phyloP scores from a whole-genome alignment of 306 rosid genomes.

The Cucumis cinereus region DNA sequence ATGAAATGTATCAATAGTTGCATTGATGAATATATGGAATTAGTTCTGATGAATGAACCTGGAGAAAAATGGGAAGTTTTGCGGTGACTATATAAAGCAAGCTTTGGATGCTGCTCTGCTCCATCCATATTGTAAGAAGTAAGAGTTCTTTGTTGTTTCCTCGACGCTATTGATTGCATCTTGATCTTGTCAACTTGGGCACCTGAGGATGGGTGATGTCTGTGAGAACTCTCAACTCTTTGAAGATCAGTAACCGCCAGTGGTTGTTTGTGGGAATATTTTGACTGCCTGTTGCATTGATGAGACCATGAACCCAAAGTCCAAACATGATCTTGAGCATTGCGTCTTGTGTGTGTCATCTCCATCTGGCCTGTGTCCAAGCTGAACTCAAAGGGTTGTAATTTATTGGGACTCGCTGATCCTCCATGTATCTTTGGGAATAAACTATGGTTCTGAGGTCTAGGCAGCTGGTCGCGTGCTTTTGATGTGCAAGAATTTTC shows the following conservation, averaged over 20 bases:
- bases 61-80: constrained; percentile 20
- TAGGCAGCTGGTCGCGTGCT: neutral
- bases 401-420: neutral
- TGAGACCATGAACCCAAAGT: constrained; percentile 22
- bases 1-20: neutral
- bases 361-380: constrained; percentile 8
- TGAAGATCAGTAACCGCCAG: constrained; percentile 10
- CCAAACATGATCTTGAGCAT: constrained; percentile 20
- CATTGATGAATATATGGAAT: neutral
- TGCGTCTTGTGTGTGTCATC: constrained; percentile 31
- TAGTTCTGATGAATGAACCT: neutral
- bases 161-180: constrained; percentile 16
- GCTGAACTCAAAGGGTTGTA: constrained; percentile 9
- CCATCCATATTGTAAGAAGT: constrained; percentile 17
- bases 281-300: constrained; percentile 11
- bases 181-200: constrained; percentile 24
- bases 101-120: constrained; percentile 12
- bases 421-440: neutral
- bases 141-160: constrained; percentile 26
- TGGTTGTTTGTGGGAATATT: constrained; percentile 14
- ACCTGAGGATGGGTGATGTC: constrained; percentile 25
- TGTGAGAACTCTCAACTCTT: constrained; percentile 16
- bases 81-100: constrained; percentile 19
- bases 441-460: neutral
- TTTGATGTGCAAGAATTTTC: neutral